Conservation (phyloP, 2,329 filamentous ascomycete genomes). For the Epichloe glyceriae region DNA sequence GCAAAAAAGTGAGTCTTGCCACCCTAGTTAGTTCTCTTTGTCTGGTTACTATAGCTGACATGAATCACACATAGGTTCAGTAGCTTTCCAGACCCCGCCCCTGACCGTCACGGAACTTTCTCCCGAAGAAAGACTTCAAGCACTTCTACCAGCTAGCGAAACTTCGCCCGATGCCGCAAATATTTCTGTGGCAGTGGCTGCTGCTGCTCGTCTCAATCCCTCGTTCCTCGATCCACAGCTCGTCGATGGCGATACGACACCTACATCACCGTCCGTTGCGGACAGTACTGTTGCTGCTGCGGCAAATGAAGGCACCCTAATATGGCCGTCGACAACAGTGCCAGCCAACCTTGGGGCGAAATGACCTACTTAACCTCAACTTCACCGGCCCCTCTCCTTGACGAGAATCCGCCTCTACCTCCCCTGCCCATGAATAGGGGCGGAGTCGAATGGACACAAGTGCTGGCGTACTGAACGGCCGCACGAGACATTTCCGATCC, state of each 20-base stretch:
- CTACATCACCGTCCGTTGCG: constrained; percentile 17
- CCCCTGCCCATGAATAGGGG: constrained; percentile 24
- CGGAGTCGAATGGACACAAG: constrained; percentile 41
- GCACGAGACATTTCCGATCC: constrained; percentile 40
- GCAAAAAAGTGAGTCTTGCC: constrained; percentile 16
- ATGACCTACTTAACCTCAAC: constrained; percentile 34
- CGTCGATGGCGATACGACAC: constrained; percentile 17
- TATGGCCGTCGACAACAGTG: constrained; percentile 12
- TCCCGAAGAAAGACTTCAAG: constrained; percentile 38
- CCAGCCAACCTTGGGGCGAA: constrained; percentile 37
- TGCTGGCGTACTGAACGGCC: constrained; percentile 30
- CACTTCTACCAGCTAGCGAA: constrained; percentile 25
- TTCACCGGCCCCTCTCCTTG: constrained; percentile 18
- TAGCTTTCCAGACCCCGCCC: constrained; percentile 13
- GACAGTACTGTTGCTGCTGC: constrained; percentile 10
- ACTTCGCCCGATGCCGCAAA: constrained; percentile 32
- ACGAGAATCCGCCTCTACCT: constrained; percentile 18
- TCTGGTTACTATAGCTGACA: not conserved
- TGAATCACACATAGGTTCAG: constrained; percentile 3
- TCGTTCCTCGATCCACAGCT: constrained; percentile 42
- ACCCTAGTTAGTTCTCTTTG: not conserved
- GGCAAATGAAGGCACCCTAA: constrained; percentile 11
- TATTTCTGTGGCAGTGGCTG: constrained; percentile 43
- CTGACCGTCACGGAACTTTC: constrained; percentile 23
- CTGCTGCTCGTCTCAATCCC: constrained; percentile 40